Conservation (phyloP, 345 rosid genomes). For the Salix arbutifolia region DNA sequence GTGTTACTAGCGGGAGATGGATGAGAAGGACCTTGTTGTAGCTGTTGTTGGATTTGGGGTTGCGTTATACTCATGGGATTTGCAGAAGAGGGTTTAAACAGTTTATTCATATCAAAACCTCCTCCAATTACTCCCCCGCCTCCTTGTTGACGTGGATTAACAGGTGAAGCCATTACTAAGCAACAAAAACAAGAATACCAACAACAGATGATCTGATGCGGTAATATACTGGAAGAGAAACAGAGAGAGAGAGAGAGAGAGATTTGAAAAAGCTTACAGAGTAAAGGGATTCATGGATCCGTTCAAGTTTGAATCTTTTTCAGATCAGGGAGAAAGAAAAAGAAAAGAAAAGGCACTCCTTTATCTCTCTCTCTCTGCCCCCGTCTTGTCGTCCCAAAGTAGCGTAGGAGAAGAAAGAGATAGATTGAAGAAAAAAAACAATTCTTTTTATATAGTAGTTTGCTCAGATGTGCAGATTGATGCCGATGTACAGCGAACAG, state of each 20-base stretch:
- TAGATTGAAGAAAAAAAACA: background rate
- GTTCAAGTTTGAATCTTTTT: background rate
- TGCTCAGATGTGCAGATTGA: constrained; percentile 1
- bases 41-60: constrained; percentile 1
- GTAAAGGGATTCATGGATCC: background rate
- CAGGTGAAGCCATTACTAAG: constrained; percentile 34
- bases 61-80: constrained; percentile 18
- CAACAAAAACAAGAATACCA: background rate
- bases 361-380: background rate
- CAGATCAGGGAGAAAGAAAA: constrained; percentile 9
- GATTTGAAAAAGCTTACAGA: constrained; percentile 1
- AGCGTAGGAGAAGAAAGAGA: background rate
- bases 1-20: constrained; percentile 2
- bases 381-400: background rate
- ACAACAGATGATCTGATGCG: background rate
- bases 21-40: background rate
- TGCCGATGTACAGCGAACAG: background rate
- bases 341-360: background rate
- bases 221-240: background rate
- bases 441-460: background rate
- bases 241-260: background rate
- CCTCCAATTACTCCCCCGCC: constrained; percentile 8
- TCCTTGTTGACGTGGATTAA: constrained; percentile 24
- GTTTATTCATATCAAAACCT: constrained; percentile 32
- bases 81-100: constrained; percentile 34